Evolutionary conservation across 2,329 filamentous ascomycete species (phyloP), one percentile per base, ranked within the genome.

Genomic region (Venturiaceae sp.): DNA sequence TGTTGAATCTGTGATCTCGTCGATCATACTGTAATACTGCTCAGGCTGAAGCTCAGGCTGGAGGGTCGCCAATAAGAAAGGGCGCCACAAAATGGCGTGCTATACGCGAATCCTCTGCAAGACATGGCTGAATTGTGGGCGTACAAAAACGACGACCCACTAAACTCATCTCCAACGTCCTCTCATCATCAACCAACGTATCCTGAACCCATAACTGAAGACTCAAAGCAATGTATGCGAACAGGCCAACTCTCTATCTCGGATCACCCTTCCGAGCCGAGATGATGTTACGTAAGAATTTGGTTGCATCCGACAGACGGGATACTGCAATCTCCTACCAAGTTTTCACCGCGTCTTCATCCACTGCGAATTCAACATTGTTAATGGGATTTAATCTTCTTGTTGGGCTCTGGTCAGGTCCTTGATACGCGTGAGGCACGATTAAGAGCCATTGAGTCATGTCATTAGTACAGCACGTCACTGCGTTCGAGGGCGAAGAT

Each of bases 391-490:
- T 26, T 23, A 30, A 23, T 46, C 41, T 46, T 26, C 21, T 28
- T 11, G 21, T 26, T 46, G 39, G n/a, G 23, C n/a, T 23, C n/a
- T 14, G 16, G 1, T 23, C 19, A 28, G 21, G 21, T 16, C 26
- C 16, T 19, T 39, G n/a, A 13, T 16, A 39, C 44, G 2, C 30
- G 6, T n/a, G 9, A 5, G 21, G 6, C 23, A 5, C 44, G 16
- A 13, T 1, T 11, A 53, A 21, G 9, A 19, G 13, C 3, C 30
- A 11, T 19, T 13, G 1, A 16, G 5, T n/a, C 13, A 80, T 80
- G 77, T 80, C 78, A 65, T 69, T 80, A 56, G 71, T 77, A 60
- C 77, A 80, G 66, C 77, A 79, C 66, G 77, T 80, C 58, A 75
- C 75, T 53, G 70, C 72, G 55, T 71, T 77, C 64, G 77, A 80